These are phyloP conservation scores for Zoysia pacifica DNA, from an alignment of 176 grass and related monocot species.

Conservation along the genomic window DNA sequence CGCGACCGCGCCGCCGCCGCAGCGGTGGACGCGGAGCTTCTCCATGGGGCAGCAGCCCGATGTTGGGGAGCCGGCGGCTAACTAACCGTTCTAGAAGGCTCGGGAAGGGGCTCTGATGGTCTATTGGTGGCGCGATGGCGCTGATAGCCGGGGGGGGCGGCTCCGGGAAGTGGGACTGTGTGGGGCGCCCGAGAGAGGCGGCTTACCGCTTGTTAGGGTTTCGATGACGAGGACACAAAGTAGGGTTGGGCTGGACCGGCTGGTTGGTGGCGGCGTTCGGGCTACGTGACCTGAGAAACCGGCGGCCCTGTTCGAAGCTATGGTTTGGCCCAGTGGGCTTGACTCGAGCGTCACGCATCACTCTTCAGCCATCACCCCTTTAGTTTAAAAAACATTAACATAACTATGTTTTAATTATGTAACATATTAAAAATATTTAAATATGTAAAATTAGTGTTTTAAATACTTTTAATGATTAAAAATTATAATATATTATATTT, in stretches of 20 bases:
- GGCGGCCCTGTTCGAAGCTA: not conserved
- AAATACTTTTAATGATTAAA: too few species aligned
- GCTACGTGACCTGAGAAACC: not conserved
- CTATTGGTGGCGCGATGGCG: slow-evolving; percentile 36
- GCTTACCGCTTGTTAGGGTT: slow-evolving; percentile 59
- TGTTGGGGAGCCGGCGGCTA: not conserved
- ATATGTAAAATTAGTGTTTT: too few species aligned
- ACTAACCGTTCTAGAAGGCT: slow-evolving; percentile 27
- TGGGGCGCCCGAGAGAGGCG: slow-evolving; percentile 39
- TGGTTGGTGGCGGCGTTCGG: slow-evolving; percentile 12
- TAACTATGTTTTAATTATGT: too few species aligned
- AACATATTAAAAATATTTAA: too few species aligned
- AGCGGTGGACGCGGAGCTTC: slow-evolving; percentile 70
- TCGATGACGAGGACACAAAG: slow-evolving; percentile 27
- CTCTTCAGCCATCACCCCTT: too few species aligned
- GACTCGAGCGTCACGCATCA: not conserved
- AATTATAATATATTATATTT: too few species aligned
- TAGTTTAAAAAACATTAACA: too few species aligned
- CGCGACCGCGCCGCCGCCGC: slow-evolving; percentile 48
- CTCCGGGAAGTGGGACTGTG: not conserved
- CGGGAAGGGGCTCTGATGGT: slow-evolving; percentile 1
- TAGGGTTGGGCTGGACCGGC: slow-evolving; percentile 14
- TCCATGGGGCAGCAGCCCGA: slow-evolving; percentile 54
- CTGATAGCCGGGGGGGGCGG: not conserved
- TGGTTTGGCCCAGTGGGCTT: slow-evolving; percentile 11